Base-by-base conservation (phyloP, 2,329 filamentous ascomycete genomes). In the Pestalotiopsis sp. region DNA sequence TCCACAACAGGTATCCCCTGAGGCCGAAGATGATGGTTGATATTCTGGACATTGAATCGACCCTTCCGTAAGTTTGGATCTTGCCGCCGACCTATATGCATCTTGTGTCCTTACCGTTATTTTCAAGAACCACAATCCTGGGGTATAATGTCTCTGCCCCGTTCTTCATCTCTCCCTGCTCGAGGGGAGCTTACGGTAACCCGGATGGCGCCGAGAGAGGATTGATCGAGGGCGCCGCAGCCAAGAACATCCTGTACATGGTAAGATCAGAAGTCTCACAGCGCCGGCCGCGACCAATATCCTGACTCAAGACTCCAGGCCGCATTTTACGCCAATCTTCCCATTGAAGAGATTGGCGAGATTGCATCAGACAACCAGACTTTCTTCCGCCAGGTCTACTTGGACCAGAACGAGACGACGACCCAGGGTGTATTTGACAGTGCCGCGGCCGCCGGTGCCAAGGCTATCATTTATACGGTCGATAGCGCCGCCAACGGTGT, bases 131-230 rank as follows among this genome's bases (percentile, higher is more conserved):
- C 5, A 85, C 81, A 20, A 84, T 88, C 67, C 78, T 88, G 39
- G 86, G 86, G 38, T 78, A 86, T 78, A 85, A 86, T 76, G 85
- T 87, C 76, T 84, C 82, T 1, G 81, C 82, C 0, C 86, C 86
- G n/a, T 84, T 88, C 78, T 88, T 85, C 79, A 87, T 88, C 73
- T 80, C 80, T 68, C 85, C 86, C 6, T 83, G 82, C 12, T 84
- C 85, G 31, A 79, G 80, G 6, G 85, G 78, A 23, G 82, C 77
- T 31, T 82, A 83, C 67, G 85, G 75, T 6, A 80, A 87, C 70
- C 74, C 78, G 0, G 80, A 83, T 25, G 61, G 41, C 11, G 86
- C 79, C 20, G 86, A 89, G 77, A 72, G 81, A 11, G 85, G 85
- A 72, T 76, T 89, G 25, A 81, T 86, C 66, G 80, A 83, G 77